Percentiles rank a stretch among this genome's conserved stretches.
These are phyloP conservation scores for Gracilaria domingensis DNA, from an alignment of 23 red algal genomes.

Conservation along the genomic window DNA sequence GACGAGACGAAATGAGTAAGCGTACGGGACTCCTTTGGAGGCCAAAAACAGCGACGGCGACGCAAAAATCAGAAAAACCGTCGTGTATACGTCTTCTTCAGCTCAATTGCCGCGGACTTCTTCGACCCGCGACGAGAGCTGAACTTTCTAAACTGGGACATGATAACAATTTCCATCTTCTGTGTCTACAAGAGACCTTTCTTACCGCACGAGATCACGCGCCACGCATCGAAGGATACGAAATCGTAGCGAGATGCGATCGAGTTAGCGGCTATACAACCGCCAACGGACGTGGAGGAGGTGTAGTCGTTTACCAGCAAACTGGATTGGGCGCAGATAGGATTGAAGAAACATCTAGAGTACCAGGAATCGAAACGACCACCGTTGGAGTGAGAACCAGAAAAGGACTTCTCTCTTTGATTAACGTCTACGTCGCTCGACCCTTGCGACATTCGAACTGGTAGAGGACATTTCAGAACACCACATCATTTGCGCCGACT, in stretches of 20 bases:
- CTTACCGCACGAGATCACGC: neutral
- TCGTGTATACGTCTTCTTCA: neutral
- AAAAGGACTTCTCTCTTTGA: no score
- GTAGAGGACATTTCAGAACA: neutral
- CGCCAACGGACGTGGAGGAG: neutral
- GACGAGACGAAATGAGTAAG: neutral
- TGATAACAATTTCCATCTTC: neutral
- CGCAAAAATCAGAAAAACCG: neutral
- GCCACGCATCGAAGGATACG: neutral
- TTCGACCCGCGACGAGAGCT: neutral
- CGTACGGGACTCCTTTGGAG: neutral
- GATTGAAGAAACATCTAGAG: no score
- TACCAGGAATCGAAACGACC: no score
- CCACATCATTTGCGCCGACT: no score
- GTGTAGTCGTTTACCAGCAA: neutral
- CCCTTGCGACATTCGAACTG: no score
- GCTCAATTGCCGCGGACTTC: neutral
- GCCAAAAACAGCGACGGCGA: neutral
- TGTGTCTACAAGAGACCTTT: neutral
- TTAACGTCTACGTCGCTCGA: no score
- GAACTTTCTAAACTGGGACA: neutral
- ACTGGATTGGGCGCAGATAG: no score
- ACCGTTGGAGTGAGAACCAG: no score
- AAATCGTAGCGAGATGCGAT: neutral
- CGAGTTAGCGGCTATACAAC: neutral